These are phyloP conservation scores for Pichia sp. DNA, from an alignment of 1,139 yeast genomes.

Conservation along the genomic window DNA sequence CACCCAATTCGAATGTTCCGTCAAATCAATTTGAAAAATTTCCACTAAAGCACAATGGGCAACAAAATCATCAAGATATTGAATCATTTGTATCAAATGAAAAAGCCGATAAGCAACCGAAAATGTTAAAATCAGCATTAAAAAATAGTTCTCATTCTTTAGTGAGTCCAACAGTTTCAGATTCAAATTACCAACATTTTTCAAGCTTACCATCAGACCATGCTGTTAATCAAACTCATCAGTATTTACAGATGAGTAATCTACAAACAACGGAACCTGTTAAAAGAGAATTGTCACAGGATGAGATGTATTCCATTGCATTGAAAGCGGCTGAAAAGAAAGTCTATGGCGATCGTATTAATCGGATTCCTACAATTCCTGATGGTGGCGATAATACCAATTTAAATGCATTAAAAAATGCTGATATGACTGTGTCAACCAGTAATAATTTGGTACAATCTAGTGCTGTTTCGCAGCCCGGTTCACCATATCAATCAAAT, in stretches of 20 bases:
- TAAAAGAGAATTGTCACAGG: slow-evolving; percentile 20
- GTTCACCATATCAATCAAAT: slow-evolving; percentile 13
- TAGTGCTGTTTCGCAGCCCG: slow-evolving; percentile 5
- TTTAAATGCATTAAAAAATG: slow-evolving; percentile 19
- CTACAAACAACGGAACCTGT: background rate
- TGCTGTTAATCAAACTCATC: background rate
- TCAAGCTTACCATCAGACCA: too few relatives aligned
- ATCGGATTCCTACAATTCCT: slow-evolving; percentile 2
- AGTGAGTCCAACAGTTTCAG: slow-evolving; percentile 4
- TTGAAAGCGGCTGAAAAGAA: slow-evolving; percentile 27
- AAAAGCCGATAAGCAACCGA: background rate
- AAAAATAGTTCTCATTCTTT: slow-evolving; percentile 8
- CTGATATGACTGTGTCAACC: background rate
- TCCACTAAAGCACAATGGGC: background rate
- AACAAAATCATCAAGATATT: background rate
- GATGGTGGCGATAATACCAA: slow-evolving; percentile 22
- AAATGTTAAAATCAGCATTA: slow-evolving; percentile 4
- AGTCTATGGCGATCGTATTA: slow-evolving; percentile 27
- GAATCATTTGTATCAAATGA: background rate
- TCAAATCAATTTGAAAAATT: background rate
- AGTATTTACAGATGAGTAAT: background rate
- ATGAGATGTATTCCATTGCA: slow-evolving; percentile 29
- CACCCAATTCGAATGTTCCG: background rate
- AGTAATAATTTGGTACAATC: too few relatives aligned
- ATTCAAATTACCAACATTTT: background rate